Evolutionary conservation across 2,329 filamentous ascomycete species (phyloP).

Genomic region (Dryadomyces quercus-mongolicae): DNA sequence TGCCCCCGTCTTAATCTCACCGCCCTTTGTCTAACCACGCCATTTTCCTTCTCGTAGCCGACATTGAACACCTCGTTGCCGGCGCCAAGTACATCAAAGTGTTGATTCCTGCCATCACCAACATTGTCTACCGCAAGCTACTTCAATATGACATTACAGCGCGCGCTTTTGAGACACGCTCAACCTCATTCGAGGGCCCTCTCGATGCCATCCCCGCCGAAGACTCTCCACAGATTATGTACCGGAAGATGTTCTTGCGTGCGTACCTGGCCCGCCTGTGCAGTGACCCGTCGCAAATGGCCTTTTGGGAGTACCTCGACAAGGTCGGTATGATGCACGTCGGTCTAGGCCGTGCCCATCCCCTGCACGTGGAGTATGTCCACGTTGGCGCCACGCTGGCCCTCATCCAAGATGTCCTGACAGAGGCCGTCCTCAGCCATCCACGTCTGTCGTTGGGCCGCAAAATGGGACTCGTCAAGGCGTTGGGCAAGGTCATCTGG

Average conservation of each 20-base stretch:
- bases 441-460: constrained; percentile 52
- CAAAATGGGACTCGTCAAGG: constrained; percentile 64
- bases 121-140: constrained; percentile 75
- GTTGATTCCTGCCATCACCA: constrained; percentile 73
- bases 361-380: constrained; percentile 69
- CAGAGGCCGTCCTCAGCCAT: constrained; percentile 62
- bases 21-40: no score
- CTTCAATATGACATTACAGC: constrained; percentile 74
- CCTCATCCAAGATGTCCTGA: constrained; percentile 67
- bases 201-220: constrained; percentile 53
- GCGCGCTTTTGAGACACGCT: constrained; percentile 55
- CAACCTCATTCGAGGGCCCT: constrained; percentile 53
- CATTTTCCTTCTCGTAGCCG: constrained; percentile 32
- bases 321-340: constrained; percentile 81
- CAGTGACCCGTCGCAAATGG: constrained; percentile 60
- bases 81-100: constrained; percentile 68
- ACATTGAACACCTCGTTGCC: constrained; percentile 56
- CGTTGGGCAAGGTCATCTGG: constrained; percentile 72
- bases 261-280: constrained; percentile 66
- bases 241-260: constrained; percentile 67
- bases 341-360: constrained; percentile 58
- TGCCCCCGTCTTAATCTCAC: neutral
- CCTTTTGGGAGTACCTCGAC: constrained; percentile 75
- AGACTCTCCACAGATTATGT: constrained; percentile 60
- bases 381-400: constrained; percentile 62